Evolutionary conservation across 768 basidiomycete genomes (phyloP).

Genomic region (Trametes maxima): DNA sequence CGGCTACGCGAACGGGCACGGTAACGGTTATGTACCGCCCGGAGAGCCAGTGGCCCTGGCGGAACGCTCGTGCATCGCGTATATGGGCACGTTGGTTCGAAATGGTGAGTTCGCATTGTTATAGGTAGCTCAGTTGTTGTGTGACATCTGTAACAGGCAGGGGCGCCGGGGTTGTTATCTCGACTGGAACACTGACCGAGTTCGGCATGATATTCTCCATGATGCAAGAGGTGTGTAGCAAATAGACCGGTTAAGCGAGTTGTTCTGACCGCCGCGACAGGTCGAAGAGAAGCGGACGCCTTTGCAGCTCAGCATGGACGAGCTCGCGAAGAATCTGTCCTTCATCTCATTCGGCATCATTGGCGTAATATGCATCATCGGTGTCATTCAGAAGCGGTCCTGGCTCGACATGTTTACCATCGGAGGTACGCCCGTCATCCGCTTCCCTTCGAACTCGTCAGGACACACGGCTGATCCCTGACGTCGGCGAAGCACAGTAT

Average conservation of each 20-base stretch:
- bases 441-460: not conserved
- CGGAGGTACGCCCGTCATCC: conserved; percentile 65
- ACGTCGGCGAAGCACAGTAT: conserved; percentile 57
- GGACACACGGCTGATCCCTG: conserved; percentile 14
- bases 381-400: conserved; percentile 78
- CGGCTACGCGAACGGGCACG: conserved; percentile 24
- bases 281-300: conserved; percentile 91
- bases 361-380: conserved; percentile 89
- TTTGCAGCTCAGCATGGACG: conserved; percentile 93
- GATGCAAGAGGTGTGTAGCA: conserved; percentile 84
- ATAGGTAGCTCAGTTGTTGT: not conserved
- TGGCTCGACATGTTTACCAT: conserved; percentile 99
- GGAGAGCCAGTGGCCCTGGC: conserved; percentile 60
- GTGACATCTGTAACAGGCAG: conserved; percentile 48
- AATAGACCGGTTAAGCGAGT: not conserved
- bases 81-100: conserved; percentile 94
- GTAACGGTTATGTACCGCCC: conserved; percentile 27
- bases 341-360: conserved; percentile 92
- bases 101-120: conserved; percentile 55
- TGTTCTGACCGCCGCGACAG: conserved; percentile 27
- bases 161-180: conserved; percentile 86
- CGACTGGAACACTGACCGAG: conserved; percentile 82
- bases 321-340: conserved; percentile 90
- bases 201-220: conserved; percentile 97
- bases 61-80: conserved; percentile 85